Conservation (phyloP, 2,329 filamentous ascomycete genomes). For the Thelonectria discophora region DNA sequence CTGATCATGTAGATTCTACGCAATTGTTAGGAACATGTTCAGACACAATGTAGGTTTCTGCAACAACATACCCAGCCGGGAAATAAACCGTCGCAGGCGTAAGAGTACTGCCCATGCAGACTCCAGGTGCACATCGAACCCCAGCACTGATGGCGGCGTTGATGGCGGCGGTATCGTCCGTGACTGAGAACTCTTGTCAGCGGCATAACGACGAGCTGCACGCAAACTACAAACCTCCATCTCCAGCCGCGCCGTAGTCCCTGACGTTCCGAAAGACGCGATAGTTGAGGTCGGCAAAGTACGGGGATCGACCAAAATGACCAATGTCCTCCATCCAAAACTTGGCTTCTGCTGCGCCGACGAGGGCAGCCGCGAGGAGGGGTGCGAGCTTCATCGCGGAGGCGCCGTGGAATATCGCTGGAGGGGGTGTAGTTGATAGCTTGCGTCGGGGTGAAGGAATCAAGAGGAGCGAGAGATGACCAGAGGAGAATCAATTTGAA, state of each 20-base stretch:
- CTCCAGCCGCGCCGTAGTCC: slow-evolving; percentile 44
- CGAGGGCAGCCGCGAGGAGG: slow-evolving; percentile 25
- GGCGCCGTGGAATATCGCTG: neutral
- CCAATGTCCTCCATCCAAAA: slow-evolving; percentile 45
- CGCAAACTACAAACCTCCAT: slow-evolving; percentile 36
- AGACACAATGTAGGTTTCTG: neutral
- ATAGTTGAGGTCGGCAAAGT: slow-evolving; percentile 42
- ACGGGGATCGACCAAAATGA: slow-evolving; percentile 42
- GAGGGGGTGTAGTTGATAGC: neutral
- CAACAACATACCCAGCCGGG: slow-evolving; percentile 45
- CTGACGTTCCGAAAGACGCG: slow-evolving; percentile 45
- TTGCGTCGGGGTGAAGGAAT: neutral
- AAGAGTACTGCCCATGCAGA: slow-evolving; percentile 45
- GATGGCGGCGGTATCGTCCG: slow-evolving; percentile 42
- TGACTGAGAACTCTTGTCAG: slow-evolving; percentile 27
- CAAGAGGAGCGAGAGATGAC: neutral
- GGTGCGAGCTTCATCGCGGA: slow-evolving; percentile 32
- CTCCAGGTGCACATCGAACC: slow-evolving; percentile 35
- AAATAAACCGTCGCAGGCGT: slow-evolving; percentile 51
- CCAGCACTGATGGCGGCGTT: slow-evolving; percentile 42
- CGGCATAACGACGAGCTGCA: neutral
- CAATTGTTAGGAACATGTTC: slow-evolving; percentile 23
- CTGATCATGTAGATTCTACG: slow-evolving; percentile 73
- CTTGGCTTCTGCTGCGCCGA: slow-evolving; percentile 20
- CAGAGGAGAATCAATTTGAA: neutral